Conservation (phyloP, 805 yeast genomes). For the Monosporozyma aerobia region DNA sequence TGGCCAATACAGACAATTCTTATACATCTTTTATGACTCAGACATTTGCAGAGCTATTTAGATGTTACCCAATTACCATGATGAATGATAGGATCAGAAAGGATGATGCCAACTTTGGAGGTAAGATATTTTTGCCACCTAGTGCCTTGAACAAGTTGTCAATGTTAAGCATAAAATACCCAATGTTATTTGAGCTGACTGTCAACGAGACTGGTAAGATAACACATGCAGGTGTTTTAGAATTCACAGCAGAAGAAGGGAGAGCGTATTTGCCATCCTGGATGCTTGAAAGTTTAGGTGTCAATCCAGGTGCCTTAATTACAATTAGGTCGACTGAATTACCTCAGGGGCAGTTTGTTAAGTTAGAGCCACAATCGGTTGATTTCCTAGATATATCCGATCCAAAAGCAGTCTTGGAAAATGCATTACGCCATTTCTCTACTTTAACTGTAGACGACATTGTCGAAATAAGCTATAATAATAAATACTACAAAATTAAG, state of each 20-base stretch:
- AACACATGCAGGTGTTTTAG: conserved; percentile 92
- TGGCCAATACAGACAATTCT: conserved; percentile 6
- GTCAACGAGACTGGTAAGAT: conserved; percentile 51
- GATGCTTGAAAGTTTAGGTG: conserved; percentile 76
- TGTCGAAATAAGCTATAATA: conserved; percentile 78
- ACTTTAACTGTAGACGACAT: conserved; percentile 79
- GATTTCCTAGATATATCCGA: conserved; percentile 90
- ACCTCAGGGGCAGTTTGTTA: conserved; percentile 81
- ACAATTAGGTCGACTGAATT: conserved; percentile 69
- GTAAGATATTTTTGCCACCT: conserved; percentile 90
- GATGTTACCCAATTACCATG: conserved; percentile 88
- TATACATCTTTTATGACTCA: conserved; percentile 28
- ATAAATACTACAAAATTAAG: conserved; percentile 64
- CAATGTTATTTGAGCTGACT: conserved; percentile 81
- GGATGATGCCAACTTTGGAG: conserved; percentile 83
- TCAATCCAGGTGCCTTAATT: conserved; percentile 73
- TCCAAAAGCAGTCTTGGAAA: conserved; percentile 94
- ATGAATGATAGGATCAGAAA: conserved; percentile 69
- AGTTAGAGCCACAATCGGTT: conserved; percentile 89
- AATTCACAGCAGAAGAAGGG: conserved; percentile 96
- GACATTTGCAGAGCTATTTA: conserved; percentile 72
- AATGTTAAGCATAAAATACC: conserved; percentile 86
- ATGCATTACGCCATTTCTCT: conserved; percentile 80
- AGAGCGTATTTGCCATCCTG: conserved; percentile 90
- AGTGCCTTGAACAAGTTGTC: conserved; percentile 83